These are phyloP conservation scores for Ceratobasidium sp. DNA, from an alignment of 1,284 basidiomycete genomes.

Conservation along the genomic window DNA sequence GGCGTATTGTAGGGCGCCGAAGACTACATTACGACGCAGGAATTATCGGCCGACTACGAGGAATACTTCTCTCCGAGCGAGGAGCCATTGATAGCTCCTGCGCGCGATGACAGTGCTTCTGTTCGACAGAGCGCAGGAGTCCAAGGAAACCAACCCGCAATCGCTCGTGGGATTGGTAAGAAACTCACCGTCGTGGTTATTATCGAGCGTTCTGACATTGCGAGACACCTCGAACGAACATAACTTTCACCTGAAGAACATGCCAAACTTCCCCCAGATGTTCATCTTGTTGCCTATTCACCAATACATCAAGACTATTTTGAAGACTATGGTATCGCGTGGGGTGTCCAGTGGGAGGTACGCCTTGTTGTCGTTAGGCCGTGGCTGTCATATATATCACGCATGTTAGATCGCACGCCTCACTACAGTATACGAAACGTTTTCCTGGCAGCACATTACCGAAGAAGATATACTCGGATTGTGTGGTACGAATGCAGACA, in stretches of 20 bases:
- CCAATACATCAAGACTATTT: constrained; percentile 9
- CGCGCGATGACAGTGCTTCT: no score
- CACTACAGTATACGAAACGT: not conserved
- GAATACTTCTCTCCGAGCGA: no score
- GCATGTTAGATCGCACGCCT: constrained; percentile 14
- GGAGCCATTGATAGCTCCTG: no score
- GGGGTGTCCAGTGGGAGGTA: constrained; percentile 43
- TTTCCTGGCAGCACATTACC: constrained; percentile 2
- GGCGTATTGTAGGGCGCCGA: no score
- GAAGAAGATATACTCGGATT: not conserved
- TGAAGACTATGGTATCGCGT: constrained; percentile 25
- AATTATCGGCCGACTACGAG: no score
- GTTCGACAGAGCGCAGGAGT: no score
- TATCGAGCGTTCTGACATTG: no score
- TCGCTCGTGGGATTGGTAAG: no score
- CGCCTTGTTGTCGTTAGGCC: not conserved
- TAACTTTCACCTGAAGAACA: not conserved
- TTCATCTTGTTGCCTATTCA: constrained; percentile 33
- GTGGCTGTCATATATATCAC: not conserved
- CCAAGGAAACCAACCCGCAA: no score
- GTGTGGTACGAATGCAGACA: not conserved
- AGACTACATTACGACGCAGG: no score
- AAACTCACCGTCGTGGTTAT: not conserved
- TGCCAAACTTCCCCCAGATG: not conserved
- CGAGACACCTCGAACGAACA: no score